Conservation (phyloP, 177 flowering plant species). For the Vitis hybrid region DNA sequence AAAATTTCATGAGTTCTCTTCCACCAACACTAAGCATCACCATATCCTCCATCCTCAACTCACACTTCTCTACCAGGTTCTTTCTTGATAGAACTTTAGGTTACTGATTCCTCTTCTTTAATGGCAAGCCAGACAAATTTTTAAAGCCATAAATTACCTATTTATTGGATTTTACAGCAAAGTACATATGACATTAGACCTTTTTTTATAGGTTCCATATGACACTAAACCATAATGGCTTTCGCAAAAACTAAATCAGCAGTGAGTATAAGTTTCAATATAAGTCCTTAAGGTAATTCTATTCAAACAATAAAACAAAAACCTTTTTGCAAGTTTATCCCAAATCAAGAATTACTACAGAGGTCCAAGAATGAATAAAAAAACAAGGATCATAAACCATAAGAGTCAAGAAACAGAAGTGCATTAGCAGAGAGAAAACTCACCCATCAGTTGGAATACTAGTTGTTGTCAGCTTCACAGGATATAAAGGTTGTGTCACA, state of each 20-base stretch:
- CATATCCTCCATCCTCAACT: not conserved
- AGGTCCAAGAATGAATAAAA: not conserved
- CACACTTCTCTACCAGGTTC: not conserved
- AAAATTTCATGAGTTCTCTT: not conserved
- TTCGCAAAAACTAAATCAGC: no score
- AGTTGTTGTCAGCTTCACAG: constrained; percentile 67
- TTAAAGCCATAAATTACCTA: no score
- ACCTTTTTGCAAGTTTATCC: not conserved
- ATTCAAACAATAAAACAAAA: not conserved
- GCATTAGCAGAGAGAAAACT: constrained; percentile 18
- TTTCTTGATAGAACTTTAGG: no score
- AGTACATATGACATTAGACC: no score
- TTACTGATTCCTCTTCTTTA: no score
- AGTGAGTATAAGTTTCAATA: no score
- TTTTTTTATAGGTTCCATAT: no score
- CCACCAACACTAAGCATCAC: not conserved
- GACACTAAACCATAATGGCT: no score
- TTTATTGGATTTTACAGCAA: no score
- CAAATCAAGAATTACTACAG: not conserved
- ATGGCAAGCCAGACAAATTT: no score
- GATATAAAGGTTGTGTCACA: constrained; percentile 61
- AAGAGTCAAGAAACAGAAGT: not conserved
- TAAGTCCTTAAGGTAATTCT: no score
- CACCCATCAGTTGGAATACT: constrained; percentile 84
- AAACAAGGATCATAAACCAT: not conserved